Evolutionary conservation across 1,284 basidiomycete genomes (phyloP), one percentile per base, ranked within the genome.

Genomic region (Tilletia setariae): DNA sequence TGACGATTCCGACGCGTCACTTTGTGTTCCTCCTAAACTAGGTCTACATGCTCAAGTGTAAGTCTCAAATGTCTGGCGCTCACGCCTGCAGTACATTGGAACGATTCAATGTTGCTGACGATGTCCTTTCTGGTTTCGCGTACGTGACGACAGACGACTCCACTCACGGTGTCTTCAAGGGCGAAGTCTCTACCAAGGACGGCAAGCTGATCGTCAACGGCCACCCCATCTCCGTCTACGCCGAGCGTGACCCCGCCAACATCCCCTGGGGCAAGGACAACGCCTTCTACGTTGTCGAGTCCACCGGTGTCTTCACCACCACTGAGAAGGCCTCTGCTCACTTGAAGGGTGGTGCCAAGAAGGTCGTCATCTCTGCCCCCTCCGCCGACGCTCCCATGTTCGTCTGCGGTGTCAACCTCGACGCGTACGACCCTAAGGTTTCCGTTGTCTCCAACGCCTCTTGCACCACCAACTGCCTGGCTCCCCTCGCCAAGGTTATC

Each of bases 291-390:
- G 87, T 98, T 74, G 89, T 99, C 84, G 95, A 99, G 86, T 93
- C 96, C 66, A 98, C 95, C 79, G 95, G 96, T 90, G 95, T 98
- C 84, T 98, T 98, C 89, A 98, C 95, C 85, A 97, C 95, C 83
- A 89, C 75, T 63, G 86, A 87, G 71, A 94, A 92, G 87, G 95
- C 96, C 71, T 87, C 87, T 67, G 90, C 89, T 78, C 95, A 99
- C 87, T 87, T 99, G 86, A 94, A 96, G 86, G 95, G 96, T 83
- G 96, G 96, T 84, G 95, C 96, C 84, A 98, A 98, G 90, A 98
- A 98, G 88, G 95, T 99, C 84, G 88, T 99, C 87, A 98, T 99
- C 88, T 97, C 95, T 77, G 96, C 95, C 68, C 95, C 95, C 79
- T 98, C 96, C 32, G 89, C 94, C 67, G 96, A 98, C 85, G 96